Evolutionary conservation across 805 yeast genomes (phyloP).

Genomic region (Saccharomyces mikatae): DNA sequence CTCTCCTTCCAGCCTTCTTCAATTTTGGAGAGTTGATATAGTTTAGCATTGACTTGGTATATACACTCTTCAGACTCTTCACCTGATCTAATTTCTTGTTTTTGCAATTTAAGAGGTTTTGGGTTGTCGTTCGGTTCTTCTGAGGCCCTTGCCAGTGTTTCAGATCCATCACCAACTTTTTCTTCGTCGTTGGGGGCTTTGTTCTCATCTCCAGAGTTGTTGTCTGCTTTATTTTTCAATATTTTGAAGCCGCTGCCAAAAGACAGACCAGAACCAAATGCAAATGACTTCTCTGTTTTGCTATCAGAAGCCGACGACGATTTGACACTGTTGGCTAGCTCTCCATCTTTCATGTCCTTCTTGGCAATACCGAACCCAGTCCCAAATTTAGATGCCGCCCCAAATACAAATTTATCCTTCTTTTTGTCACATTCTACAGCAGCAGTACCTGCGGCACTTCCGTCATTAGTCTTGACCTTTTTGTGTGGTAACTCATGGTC

Average conservation of each 20-base stretch:
- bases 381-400: slow-evolving; percentile 45
- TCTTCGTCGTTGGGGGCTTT: slow-evolving; percentile 8
- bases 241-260: slow-evolving; percentile 34
- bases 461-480: slow-evolving; percentile 1
- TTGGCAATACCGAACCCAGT: slow-evolving; percentile 26
- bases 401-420: slow-evolving; percentile 47
- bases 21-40: slow-evolving; percentile 64
- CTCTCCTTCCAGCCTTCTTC: slow-evolving; percentile 90
- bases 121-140: slow-evolving; percentile 14
- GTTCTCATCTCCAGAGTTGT: slow-evolving; percentile 7
- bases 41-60: slow-evolving; percentile 64
- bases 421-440: slow-evolving; percentile 3
- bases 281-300: slow-evolving; percentile 17
- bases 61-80: slow-evolving; percentile 77
- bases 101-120: slow-evolving; percentile 45
- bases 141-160: slow-evolving; percentile 3
- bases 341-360: slow-evolving; percentile 1
- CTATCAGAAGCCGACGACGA: slow-evolving; percentile 2
- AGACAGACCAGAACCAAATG: slow-evolving; percentile 40
- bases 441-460: neutral
- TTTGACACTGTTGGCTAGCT: slow-evolving; percentile 1
- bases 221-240: slow-evolving; percentile 12
- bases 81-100: slow-evolving; percentile 65
- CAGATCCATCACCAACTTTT: slow-evolving; percentile 9
- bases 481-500: slow-evolving; percentile 2